phyloP scores from a whole-genome alignment of 179 eudicot genomes.

The Carnegiea gigantea region DNA sequence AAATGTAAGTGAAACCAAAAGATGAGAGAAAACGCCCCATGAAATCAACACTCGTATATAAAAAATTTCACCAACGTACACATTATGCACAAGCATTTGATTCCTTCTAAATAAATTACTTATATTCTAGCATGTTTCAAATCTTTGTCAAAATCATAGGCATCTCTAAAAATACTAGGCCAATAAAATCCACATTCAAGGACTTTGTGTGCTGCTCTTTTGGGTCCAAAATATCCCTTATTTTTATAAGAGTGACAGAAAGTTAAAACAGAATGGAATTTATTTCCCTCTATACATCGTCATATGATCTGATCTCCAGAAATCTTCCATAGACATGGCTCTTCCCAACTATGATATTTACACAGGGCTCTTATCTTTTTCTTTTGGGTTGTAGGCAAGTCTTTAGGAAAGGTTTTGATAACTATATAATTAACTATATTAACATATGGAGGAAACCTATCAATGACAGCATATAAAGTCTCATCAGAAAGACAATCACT shows the following conservation, averaged over 20 bases:
- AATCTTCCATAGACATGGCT: constrained; percentile 1
- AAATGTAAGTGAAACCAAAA: too few species aligned
- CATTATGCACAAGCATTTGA: neutral
- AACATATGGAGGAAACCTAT: neutral
- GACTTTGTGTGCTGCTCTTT: neutral
- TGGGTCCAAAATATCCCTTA: neutral
- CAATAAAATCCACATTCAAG: neutral
- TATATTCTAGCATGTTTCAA: neutral
- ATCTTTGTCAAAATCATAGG: neutral
- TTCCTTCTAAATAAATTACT: neutral
- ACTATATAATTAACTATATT: neutral
- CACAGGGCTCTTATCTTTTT: neutral
- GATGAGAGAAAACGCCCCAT: too few species aligned
- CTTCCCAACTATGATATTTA: neutral
- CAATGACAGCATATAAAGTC: neutral
- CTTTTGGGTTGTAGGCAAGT: neutral
- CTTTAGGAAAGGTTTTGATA: neutral
- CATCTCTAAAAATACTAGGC: neutral
- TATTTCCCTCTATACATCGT: neutral
- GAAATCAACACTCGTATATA: constrained; percentile 2
- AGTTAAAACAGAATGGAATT: neutral
- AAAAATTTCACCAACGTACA: neutral
- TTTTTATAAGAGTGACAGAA: neutral
- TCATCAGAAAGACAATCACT: neutral
- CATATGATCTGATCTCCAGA: neutral